Evolutionary conservation across 148 eudicot species (phyloP).

Genomic region (Fagopyrum esculentum): DNA sequence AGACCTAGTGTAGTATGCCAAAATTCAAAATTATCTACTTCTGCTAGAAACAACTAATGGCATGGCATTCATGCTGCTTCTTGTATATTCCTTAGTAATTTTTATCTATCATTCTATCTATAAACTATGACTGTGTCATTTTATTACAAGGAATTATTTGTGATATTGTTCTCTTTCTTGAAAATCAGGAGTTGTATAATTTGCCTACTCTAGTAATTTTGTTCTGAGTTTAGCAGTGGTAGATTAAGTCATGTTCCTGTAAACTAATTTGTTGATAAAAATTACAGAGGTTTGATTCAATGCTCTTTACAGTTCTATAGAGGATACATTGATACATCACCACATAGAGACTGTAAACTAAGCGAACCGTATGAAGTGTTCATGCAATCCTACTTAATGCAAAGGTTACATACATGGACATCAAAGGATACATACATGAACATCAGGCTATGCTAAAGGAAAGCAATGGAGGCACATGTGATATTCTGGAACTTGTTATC

Average conservation of each 20-base stretch:
- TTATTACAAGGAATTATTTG: no score
- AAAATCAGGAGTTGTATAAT: neutral
- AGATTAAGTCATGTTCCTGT: neutral
- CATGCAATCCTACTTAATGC: neutral
- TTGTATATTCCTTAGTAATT: no score
- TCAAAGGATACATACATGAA: neutral
- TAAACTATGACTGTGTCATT: no score
- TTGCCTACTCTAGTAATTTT: neutral
- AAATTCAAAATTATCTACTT: neutral
- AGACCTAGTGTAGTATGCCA: neutral
- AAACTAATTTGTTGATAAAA: neutral
- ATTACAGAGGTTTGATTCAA: neutral
- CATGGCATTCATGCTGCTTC: neutral
- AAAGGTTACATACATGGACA: neutral
- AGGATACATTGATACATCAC: neutral
- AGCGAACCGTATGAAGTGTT: neutral
- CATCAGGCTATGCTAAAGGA: neutral
- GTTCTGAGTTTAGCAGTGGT: neutral
- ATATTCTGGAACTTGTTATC: neutral
- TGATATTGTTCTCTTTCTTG: no score
- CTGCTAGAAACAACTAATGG: neutral
- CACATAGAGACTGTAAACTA: neutral
- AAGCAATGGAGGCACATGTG: neutral
- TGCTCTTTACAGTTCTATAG: neutral
- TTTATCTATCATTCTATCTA: no score